phyloP scores from a whole-genome alignment of 768 basidiomycete species.

The Megacollybia marginata region DNA sequence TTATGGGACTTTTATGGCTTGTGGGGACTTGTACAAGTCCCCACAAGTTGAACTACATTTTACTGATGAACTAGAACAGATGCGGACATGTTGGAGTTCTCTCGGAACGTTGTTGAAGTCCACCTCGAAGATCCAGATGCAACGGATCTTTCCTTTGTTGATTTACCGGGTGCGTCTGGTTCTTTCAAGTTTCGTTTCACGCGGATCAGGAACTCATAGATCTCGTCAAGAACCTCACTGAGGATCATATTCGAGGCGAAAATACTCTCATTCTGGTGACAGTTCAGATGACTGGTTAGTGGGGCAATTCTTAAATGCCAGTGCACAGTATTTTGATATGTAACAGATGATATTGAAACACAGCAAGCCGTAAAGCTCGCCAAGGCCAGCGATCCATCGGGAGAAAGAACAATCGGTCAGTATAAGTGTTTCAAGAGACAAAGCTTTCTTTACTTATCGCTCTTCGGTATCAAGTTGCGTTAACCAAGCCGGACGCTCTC shows the following conservation, averaged over 20 bases:
- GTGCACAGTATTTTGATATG: background rate
- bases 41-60: too few relatives aligned
- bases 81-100: constrained; percentile 8
- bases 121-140: constrained; percentile 7
- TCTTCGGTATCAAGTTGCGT: background rate
- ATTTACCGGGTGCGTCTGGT: constrained; percentile 9
- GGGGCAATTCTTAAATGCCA: background rate
- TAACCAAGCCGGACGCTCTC: constrained; percentile 48
- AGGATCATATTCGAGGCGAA: constrained; percentile 24
- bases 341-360: constrained; percentile 38
- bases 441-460: constrained; percentile 1
- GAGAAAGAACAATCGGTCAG: constrained; percentile 34
- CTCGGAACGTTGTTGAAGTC: constrained; percentile 8
- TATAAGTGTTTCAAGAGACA: background rate
- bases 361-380: constrained; percentile 35
- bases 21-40: too few relatives aligned
- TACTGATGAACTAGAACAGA: background rate
- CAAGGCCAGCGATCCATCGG: constrained; percentile 24
- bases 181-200: constrained; percentile 4
- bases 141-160: constrained; percentile 13
- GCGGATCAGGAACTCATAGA: constrained; percentile 23
- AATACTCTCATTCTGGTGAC: constrained; percentile 38
- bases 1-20: too few relatives aligned
- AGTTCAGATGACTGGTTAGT: constrained; percentile 32
- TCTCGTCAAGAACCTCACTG: constrained; percentile 29